Base-by-base conservation (phyloP, 305 asterid genomes). In the Fraxinus sp. region DNA sequence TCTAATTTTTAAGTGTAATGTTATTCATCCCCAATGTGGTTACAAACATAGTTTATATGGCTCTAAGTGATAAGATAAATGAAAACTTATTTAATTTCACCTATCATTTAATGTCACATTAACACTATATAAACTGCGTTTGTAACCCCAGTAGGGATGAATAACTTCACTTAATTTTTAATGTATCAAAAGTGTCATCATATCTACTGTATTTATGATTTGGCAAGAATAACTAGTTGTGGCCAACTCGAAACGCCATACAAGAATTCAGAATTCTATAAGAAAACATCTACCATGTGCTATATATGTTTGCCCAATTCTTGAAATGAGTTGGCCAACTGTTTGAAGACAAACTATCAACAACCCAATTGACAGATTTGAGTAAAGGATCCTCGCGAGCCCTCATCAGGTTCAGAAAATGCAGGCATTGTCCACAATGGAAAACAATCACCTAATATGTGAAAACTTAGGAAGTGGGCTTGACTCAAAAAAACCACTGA, bases 381-480 rank as follows among this genome's bases (percentile, higher is more conserved):
- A 80, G 66, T 59, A 82, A 78, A 46, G 44, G 8, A 18, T 4
- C 18, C 22, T 44, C 33, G 41, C 37, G 70, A 49, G 35, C 62
- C 74, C 28, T 35, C 72, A 35, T 68, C 66, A 55, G 71, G 36
- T 73, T 82, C 84, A 81, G 73, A 76, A 20, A 74, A 85, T 16
- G 83, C 46, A 30, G 52, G 5, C 70, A 76, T 83, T 66, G 7
- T 4, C 33, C 75, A 37, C 18, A 76, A 37, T 3, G 77, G 71
- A 79, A 86, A 75, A 55, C 24, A 57, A 86, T 64, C 85, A 91
- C 90, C 93, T 82, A 91, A 84, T 84, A 44, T 84, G 71, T 78
- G 30, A 8, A 82, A 90, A 88, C 92, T 89, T 89, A 83, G 66
- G 88, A 86, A 87, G 76, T 87, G 83, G 90, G 89, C 94, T 88